These are phyloP conservation scores for Chondrus crispus DNA, from an alignment of 23 red algal species.

Conservation along the genomic window DNA sequence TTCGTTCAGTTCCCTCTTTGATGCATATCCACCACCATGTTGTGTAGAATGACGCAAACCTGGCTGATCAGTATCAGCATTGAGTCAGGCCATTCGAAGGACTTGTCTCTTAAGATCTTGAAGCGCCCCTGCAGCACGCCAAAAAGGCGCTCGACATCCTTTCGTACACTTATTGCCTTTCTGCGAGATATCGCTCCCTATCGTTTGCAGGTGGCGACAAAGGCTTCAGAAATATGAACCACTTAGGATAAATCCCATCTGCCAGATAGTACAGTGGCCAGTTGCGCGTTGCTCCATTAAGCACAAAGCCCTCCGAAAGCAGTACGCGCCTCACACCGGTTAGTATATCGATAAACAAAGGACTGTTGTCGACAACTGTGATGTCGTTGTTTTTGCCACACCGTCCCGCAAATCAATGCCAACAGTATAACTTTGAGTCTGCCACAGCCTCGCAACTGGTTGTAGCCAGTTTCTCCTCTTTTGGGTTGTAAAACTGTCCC, in stretches of 20 bases:
- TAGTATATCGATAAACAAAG: slow-evolving; percentile 18
- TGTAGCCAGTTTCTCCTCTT: slow-evolving; percentile 1
- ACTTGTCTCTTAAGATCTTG: neutral
- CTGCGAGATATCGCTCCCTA: neutral
- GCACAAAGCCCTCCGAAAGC: neutral
- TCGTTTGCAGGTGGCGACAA: neutral
- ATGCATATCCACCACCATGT: slow-evolving; percentile 9
- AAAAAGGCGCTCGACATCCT: slow-evolving; percentile 19
- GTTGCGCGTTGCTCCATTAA: neutral
- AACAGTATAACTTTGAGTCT: slow-evolving; percentile 18
- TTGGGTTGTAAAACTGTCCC: neutral
- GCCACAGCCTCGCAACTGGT: neutral
- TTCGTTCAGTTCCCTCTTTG: slow-evolving; percentile 12
- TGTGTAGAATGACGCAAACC: slow-evolving; percentile 25
- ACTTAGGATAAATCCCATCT: slow-evolving; percentile 11
- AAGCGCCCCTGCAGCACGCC: slow-evolving; percentile 21
- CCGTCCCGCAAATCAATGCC: slow-evolving; percentile 46
- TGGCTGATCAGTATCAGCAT: neutral
- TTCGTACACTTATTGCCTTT: slow-evolving; percentile 10
- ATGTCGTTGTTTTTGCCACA: slow-evolving; percentile 34
- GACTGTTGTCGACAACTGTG: neutral
- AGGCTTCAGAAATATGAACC: neutral
- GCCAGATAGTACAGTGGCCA: neutral
- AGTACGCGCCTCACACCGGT: slow-evolving; percentile 4
- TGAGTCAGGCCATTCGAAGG: neutral